phyloP scores from a whole-genome alignment of 768 basidiomycete genomes.

The Amanita rimosa region DNA sequence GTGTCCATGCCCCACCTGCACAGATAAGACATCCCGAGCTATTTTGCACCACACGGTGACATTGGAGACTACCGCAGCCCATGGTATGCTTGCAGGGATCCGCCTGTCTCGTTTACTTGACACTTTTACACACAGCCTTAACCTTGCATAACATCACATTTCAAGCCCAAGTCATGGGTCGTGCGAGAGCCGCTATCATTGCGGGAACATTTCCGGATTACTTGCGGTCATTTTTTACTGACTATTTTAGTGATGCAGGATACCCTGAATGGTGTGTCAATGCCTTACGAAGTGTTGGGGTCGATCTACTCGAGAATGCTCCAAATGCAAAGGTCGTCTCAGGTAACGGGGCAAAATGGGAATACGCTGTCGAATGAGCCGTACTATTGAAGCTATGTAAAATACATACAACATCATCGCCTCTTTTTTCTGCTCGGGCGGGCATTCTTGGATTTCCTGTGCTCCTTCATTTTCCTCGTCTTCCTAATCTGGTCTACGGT shows the following conservation, averaged over 20 bases:
- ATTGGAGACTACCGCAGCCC: conserved; percentile 78
- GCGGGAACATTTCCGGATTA: conserved; percentile 71
- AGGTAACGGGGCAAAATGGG: conserved; percentile 71
- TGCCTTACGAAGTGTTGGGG: conserved; percentile 71
- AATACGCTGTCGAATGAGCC: conserved; percentile 40
- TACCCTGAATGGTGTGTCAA: conserved; percentile 88
- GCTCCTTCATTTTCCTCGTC: conserved; percentile 51
- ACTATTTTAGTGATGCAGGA: conserved; percentile 66
- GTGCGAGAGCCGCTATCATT: conserved; percentile 71
- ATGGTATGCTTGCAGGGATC: conserved; percentile 36
- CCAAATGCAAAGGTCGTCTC: conserved; percentile 35
- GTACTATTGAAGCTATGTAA: background rate
- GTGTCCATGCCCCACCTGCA: conserved; percentile 86
- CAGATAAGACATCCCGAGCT: conserved; percentile 53
- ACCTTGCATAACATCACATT: conserved; percentile 80
- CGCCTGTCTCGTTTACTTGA: conserved; percentile 5
- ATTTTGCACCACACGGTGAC: conserved; percentile 67
- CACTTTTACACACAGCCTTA: conserved; percentile 36
- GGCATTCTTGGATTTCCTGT: conserved; percentile 71
- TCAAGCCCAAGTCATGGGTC: conserved; percentile 83
- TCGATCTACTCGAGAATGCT: conserved; percentile 60
- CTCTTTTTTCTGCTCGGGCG: conserved; percentile 45
- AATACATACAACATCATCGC: conserved; percentile 21
- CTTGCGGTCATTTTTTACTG: conserved; percentile 61
- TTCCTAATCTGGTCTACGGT: conserved; percentile 82